These are phyloP conservation scores for Aphanoascus verrucosus DNA, from an alignment of 2,329 filamentous ascomycete species.

Conservation along the genomic window DNA sequence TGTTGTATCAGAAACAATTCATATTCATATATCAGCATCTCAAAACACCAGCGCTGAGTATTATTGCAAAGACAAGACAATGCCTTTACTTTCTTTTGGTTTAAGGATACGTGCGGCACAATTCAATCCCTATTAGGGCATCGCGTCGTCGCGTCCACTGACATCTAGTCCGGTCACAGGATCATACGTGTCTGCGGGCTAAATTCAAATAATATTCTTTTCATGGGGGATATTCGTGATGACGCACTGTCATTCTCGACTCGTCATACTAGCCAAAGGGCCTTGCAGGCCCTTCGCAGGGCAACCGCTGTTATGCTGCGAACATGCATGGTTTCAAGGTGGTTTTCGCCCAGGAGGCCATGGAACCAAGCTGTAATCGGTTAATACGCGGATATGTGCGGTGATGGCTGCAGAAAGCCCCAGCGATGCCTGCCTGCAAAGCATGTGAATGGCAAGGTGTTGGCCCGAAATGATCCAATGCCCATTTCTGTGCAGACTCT, in stretches of 20 bases:
- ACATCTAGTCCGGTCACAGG: slow-evolving; percentile 3
- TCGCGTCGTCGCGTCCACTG: background rate
- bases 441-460: background rate
- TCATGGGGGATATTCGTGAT: background rate
- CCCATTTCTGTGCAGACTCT: too few species aligned
- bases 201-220: background rate
- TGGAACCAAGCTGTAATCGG: background rate
- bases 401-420: background rate
- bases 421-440: background rate
- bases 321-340: background rate
- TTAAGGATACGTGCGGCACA: too few species aligned
- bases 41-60: too few species aligned
- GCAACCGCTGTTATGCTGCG: background rate
- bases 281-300: background rate
- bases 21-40: background rate
- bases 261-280: background rate
- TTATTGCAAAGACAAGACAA: too few species aligned
- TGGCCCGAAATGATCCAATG: too few species aligned
- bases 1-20: background rate
- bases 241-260: background rate
- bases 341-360: background rate
- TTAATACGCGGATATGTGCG: slow-evolving; percentile 4
- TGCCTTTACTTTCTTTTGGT: too few species aligned
- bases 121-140: too few species aligned
- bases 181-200: slow-evolving; percentile 4